Evolutionary conservation across 805 yeast species (phyloP), one percentile per base, ranked within the genome.

Genomic region (Metschnikowia gelsemii): DNA sequence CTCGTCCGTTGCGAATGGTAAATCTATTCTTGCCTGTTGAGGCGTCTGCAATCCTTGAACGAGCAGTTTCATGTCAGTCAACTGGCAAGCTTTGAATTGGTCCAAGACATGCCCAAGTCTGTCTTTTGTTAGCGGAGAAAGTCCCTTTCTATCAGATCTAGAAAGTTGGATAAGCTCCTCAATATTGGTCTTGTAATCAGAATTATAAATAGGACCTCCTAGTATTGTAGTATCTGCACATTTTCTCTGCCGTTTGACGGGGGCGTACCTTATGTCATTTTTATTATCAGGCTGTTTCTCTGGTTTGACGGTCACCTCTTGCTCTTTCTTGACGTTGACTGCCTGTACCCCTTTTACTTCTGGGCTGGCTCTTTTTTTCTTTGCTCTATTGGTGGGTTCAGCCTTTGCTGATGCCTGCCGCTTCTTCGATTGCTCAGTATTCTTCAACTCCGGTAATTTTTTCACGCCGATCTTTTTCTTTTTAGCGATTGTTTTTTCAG

Each of bases 51-150:
- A 35, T 9, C 42, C 44, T 29, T 41, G 43, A 1, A 36, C 34
- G n/a, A 47, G 38, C 40, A 38, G 43, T 22, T 57, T 46, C 27
- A 64, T 38, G 37, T 65, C 68, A n/a, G 55, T 46, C 8, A 66
- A 52, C 39, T 64, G 67, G 25, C 43, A 38, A 18, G 11, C 17
- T 25, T 40, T 40, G 30, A 34, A 40, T 12, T 23, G 35, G 6
- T 34, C 38, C 2, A 40, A 22, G 12, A 29, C 43, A 22, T 33
- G 24, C 21, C 14, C 38, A n/a, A 40, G 31, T 6, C n/a, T 23
- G 9, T 50, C 50, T 34, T 43, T 47, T 2, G 52, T 47, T 19
- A 56, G 34, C 5, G 42, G 46, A 4, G 53, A 52, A 3, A 45
- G 36, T 8, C 42, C 40, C 39, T 55, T 56, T 45, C 52, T 58